Evolutionary conservation across 2,329 filamentous ascomycete genomes (phyloP), one percentile per base, ranked within the genome.

Genomic region (Colletotrichum melonis): DNA sequence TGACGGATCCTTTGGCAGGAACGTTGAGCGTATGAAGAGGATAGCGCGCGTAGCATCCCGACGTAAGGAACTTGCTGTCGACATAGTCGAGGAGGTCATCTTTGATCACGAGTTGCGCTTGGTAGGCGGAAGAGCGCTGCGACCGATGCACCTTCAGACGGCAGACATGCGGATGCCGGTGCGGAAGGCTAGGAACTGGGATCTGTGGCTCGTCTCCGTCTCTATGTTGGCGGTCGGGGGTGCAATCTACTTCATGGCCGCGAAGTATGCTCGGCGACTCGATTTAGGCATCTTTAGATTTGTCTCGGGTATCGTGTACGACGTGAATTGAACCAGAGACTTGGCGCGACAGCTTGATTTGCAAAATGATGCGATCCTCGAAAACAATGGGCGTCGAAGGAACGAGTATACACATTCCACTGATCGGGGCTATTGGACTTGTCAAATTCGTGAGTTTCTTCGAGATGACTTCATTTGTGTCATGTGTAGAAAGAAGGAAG

Each of bases 81-180:
- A 85, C 63, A 77, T 86, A 5, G 76, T 86, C 7, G 85, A 86
- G 66, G 84, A 86, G 73, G 74, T 85, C 14, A 77, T 86, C 83
- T 28, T 35, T 38, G 59, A 65, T 19, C 85, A 86, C 69, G 79
- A 78, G 8, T 76, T 81, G 4, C 80, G 84, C 2, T 78, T 86
- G 1, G 75, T 75, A 2, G 78, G 77, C 0, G 81, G 78, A 0
- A 26, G 55, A 5, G 76, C 77, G 65, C 57, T 78, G 2, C 76
- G 78, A 1, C 82, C 83, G 1, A 85, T 85, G 81, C 84, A 86
- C 72, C 76, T 86, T 12, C 82, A 86, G 76, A 86, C 84, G 2
- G 84, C 84, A 0, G 83, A 86, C 72, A 79, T 79, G 74, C 78
- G 84, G 19, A 86, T 86, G 83, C 7, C 49, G 1, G 11, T 32